These are phyloP conservation scores for Pascua guehoae DNA, from an alignment of 1,284 basidiomycete species.

Conservation along the genomic window DNA sequence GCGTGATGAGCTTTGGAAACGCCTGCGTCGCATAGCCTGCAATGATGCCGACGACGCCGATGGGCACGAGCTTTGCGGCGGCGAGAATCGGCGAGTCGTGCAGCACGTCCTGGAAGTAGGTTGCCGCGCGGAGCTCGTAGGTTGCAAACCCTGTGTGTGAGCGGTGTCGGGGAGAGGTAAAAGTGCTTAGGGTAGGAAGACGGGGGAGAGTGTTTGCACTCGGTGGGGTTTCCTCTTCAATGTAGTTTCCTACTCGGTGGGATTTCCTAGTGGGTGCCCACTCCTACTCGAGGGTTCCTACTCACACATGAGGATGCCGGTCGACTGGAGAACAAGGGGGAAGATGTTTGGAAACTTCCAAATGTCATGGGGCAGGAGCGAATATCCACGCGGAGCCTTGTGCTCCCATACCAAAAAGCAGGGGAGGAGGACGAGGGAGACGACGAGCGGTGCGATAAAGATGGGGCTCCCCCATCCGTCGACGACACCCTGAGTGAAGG, in stretches of 20 bases:
- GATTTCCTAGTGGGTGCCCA: too few species aligned
- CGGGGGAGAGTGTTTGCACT: too few species aligned
- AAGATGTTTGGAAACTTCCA: slow-evolving; percentile 46
- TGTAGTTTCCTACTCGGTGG: too few species aligned
- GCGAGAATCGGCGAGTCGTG: slow-evolving; percentile 40
- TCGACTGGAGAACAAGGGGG: slow-evolving; percentile 41
- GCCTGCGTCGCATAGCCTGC: slow-evolving; percentile 35
- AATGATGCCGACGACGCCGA: slow-evolving; percentile 43
- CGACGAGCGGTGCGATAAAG: slow-evolving; percentile 45
- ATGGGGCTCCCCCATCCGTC: slow-evolving; percentile 40
- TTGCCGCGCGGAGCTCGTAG: slow-evolving; percentile 42
- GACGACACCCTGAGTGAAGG: slow-evolving; percentile 40
- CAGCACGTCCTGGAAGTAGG: slow-evolving; percentile 43
- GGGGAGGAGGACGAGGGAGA: slow-evolving; percentile 19
- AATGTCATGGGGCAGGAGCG: slow-evolving; percentile 43
- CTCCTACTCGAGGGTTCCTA: too few species aligned
- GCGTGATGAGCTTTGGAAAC: slow-evolving; percentile 37
- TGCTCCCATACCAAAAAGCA: slow-evolving; percentile 30
- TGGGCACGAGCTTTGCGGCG: slow-evolving; percentile 43
- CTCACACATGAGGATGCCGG: slow-evolving; percentile 16
- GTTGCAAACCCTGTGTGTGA: slow-evolving; percentile 28
- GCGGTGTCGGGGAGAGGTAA: not conserved
- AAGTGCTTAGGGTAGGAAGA: not conserved
- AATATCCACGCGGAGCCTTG: slow-evolving; percentile 34
- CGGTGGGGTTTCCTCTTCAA: too few species aligned